Conservation (phyloP, 805 yeast genomes). For the Candida ascalaphidarum region DNA sequence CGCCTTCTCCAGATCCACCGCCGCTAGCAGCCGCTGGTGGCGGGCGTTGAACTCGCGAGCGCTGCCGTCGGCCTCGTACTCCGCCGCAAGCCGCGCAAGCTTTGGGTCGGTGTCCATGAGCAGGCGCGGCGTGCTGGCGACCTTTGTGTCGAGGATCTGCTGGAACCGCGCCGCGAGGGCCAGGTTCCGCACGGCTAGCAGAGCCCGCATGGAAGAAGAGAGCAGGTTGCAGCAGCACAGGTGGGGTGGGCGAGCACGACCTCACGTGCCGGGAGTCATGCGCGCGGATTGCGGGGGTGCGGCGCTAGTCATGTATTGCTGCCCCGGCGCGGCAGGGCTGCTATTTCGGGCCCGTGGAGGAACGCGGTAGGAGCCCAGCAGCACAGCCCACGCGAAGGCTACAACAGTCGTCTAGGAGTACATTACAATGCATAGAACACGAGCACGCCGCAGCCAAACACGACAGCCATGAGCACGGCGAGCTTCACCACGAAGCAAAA, state of each 20-base stretch:
- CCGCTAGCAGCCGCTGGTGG: too few species aligned
- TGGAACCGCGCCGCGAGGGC: conserved; percentile 22
- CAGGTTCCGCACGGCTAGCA: too few species aligned
- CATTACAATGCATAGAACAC: conserved; percentile 19
- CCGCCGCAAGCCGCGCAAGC: too few species aligned
- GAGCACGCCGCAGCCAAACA: conserved; percentile 24
- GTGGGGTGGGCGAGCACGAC: too few species aligned
- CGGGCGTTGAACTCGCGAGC: too few species aligned
- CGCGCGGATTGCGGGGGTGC: conserved; percentile 1
- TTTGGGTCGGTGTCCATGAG: too few species aligned
- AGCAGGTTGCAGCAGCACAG: too few species aligned
- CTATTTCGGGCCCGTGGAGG: background rate
- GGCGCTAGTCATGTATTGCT: conserved; percentile 3
- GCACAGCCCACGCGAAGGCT: background rate
- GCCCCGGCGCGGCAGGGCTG: background rate
- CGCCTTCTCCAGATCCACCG: too few species aligned
- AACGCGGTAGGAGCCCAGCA: background rate
- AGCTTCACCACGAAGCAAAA: conserved; percentile 22
- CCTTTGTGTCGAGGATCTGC: conserved; percentile 23
- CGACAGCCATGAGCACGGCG: conserved; percentile 17
- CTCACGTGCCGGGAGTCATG: too few species aligned
- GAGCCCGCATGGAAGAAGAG: too few species aligned
- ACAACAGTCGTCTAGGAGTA: background rate
- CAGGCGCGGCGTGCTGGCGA: conserved; percentile 8
- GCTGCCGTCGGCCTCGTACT: too few species aligned